These are phyloP conservation scores for Vanilla planifolia DNA, from an alignment of 106 monocot species.

Conservation along the genomic window DNA sequence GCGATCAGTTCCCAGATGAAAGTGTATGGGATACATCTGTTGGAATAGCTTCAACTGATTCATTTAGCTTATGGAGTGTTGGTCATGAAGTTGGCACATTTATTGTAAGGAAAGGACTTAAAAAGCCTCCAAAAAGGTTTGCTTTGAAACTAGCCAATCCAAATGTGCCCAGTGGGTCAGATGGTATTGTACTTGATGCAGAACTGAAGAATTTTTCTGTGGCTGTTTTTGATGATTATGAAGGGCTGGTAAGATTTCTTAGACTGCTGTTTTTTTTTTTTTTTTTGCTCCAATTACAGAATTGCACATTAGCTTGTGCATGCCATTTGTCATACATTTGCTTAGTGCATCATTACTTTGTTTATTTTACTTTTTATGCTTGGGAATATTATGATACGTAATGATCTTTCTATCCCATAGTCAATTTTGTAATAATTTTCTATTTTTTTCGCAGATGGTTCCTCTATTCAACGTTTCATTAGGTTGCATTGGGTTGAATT, in stretches of 20 bases:
- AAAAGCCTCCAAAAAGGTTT: constrained; percentile 84
- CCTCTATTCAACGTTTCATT: constrained; percentile 78
- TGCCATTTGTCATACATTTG: too few relatives aligned
- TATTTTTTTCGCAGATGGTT: constrained; percentile 72
- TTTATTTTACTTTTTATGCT: neutral
- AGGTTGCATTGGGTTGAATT: constrained; percentile 51
- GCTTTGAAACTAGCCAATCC: constrained; percentile 62
- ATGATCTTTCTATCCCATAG: neutral
- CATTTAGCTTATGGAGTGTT: constrained; percentile 87
- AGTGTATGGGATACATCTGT: constrained; percentile 87
- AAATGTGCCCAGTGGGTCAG: constrained; percentile 43
- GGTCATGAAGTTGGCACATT: constrained; percentile 68
- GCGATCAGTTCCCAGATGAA: constrained; percentile 75
- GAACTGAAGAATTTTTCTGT: constrained; percentile 85
- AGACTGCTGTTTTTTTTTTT: neutral
- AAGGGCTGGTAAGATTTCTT: constrained; percentile 62
- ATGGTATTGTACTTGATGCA: constrained; percentile 58
- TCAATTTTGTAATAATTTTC: neutral
- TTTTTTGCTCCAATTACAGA: neutral
- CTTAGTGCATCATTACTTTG: neutral
- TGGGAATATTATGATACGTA: neutral
- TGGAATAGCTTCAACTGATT: constrained; percentile 34
- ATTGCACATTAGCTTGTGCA: neutral
- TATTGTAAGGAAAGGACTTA: constrained; percentile 80
- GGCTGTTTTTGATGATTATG: constrained; percentile 94